phyloP scores from a whole-genome alignment of 192 early-diverging fungal species.

The Thamnidium elegans region DNA sequence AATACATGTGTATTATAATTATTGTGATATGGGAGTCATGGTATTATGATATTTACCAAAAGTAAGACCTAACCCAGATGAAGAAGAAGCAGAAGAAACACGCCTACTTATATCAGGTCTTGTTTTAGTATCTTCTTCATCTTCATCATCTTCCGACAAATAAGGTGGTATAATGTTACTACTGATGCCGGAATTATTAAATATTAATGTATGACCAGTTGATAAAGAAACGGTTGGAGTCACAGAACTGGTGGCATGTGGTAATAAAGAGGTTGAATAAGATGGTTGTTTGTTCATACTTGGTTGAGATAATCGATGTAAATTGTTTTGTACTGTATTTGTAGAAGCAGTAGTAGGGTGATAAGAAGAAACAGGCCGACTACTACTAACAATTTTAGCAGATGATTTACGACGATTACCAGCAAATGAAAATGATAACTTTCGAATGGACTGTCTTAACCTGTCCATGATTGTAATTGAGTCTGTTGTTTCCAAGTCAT shows the following conservation, averaged over 20 bases:
- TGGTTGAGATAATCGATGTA: not conserved
- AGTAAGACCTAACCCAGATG: slow-evolving; percentile 14
- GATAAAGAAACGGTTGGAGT: slow-evolving; percentile 14
- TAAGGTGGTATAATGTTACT: slow-evolving; percentile 12
- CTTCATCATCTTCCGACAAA: not conserved
- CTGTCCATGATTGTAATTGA: slow-evolving; percentile 59
- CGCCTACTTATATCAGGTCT: not conserved
- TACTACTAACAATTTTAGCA: not conserved
- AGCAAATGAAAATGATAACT: slow-evolving; percentile 23
- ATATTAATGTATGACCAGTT: slow-evolving; percentile 9
- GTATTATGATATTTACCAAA: slow-evolving; percentile 13
- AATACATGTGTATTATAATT: too few species aligned
- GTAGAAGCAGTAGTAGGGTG: slow-evolving; percentile 3
- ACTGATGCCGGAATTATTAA: slow-evolving; percentile 5
- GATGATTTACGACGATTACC: slow-evolving; percentile 13
- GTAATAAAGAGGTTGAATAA: slow-evolving; percentile 5
- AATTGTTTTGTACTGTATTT: not conserved
- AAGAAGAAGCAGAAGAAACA: slow-evolving; percentile 14
- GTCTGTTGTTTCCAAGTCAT: slow-evolving; percentile 63
- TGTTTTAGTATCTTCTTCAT: slow-evolving; percentile 1
- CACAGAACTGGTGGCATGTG: slow-evolving; percentile 6
- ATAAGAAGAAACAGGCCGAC: not conserved
- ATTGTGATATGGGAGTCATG: slow-evolving; percentile 8
- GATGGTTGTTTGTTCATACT: slow-evolving; percentile 10
- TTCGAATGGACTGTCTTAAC: slow-evolving; percentile 23